phyloP scores from a whole-genome alignment of 2,329 filamentous ascomycete genomes.

The Epichloe elymi region DNA sequence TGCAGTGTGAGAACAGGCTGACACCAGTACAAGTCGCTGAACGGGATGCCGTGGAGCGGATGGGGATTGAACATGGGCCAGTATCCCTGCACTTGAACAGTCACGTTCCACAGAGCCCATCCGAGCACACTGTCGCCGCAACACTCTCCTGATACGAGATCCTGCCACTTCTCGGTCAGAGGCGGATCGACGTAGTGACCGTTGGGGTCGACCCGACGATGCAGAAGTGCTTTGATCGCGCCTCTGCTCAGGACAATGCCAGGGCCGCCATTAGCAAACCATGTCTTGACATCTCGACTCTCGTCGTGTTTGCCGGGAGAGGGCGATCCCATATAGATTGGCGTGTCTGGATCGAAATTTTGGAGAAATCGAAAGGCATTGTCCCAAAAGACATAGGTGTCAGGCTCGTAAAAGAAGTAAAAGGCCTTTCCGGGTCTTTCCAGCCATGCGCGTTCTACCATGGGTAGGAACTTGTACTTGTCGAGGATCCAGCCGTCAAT shows the following conservation, averaged over 20 bases:
- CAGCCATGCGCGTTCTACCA: slow-evolving; percentile 36
- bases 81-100: slow-evolving; percentile 27
- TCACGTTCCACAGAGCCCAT: slow-evolving; percentile 31
- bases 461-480: slow-evolving; percentile 44
- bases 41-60: slow-evolving; percentile 37
- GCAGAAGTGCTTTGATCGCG: slow-evolving; percentile 32
- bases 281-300: slow-evolving; percentile 20
- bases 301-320: slow-evolving; percentile 26
- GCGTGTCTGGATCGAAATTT: slow-evolving; percentile 30
- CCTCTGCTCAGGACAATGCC: slow-evolving; percentile 41
- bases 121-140: slow-evolving; percentile 41
- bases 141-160: slow-evolving; percentile 29
- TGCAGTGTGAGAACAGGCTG: slow-evolving; percentile 44
- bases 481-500: slow-evolving; percentile 38
- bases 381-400: slow-evolving; percentile 31
- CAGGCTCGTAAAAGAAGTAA: slow-evolving; percentile 44
- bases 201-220: slow-evolving; percentile 19
- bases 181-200: slow-evolving; percentile 28
- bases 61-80: slow-evolving; percentile 46
- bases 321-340: slow-evolving; percentile 40
- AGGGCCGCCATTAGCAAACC: slow-evolving; percentile 44
- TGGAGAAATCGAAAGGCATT: slow-evolving; percentile 35
- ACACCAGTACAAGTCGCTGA: slow-evolving; percentile 37
- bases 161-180: slow-evolving; percentile 33
- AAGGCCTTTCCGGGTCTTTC: slow-evolving; percentile 34